phyloP scores from a whole-genome alignment of 345 rosid species.

The Adansonia digitata region DNA sequence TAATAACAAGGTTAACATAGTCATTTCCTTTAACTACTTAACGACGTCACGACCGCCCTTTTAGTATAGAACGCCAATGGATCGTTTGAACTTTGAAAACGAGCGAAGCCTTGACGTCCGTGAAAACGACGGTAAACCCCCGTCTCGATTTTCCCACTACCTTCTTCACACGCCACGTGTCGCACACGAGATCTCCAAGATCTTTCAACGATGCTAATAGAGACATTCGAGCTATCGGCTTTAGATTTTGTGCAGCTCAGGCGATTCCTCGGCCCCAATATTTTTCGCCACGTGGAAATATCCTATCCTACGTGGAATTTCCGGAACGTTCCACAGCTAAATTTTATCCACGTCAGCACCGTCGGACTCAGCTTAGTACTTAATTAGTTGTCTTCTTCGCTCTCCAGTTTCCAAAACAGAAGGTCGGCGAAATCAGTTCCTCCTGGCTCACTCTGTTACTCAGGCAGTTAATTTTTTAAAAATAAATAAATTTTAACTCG shows the following conservation, averaged over 20 bases:
- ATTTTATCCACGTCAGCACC: conserved; percentile 45
- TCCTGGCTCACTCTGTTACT: no score
- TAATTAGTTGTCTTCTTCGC: conserved; percentile 7
- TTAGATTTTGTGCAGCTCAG: conserved; percentile 46
- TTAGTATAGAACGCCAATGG: not conserved
- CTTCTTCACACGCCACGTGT: conserved; percentile 7
- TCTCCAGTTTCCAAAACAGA: no score
- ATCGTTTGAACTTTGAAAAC: not conserved
- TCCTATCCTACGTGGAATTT: conserved; percentile 32
- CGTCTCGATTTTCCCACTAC: not conserved
- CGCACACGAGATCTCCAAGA: conserved; percentile 6
- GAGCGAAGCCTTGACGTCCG: not conserved
- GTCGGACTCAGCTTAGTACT: conserved; percentile 4
- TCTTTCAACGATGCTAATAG: conserved; percentile 9
- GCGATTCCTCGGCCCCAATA: conserved; percentile 12
- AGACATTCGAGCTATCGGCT: conserved; percentile 14
- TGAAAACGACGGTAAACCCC: not conserved
- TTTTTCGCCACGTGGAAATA: conserved; percentile 23
- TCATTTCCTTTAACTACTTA: not conserved
- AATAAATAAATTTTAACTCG: no score
- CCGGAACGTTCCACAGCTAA: conserved; percentile 27
- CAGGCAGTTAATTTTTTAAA: no score
- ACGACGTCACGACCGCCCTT: not conserved
- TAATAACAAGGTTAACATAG: not conserved
- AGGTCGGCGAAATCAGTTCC: conserved; percentile 24